Evolutionary conservation across 75 land plant species (phyloP), one percentile per base, ranked within the genome.

Genomic region (Pseudotsuga menziesii): DNA sequence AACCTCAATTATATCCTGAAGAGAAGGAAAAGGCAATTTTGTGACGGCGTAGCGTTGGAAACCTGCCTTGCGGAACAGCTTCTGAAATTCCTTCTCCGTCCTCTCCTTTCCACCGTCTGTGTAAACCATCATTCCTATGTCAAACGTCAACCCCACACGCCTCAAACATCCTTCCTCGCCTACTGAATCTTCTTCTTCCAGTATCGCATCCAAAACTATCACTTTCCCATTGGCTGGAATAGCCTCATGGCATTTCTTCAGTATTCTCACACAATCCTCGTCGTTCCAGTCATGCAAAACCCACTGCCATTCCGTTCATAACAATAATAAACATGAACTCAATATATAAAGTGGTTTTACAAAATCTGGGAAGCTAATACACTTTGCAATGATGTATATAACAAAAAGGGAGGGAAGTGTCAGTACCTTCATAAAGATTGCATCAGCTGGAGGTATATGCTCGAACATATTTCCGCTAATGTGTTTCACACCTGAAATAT

Each of bases 251-350:
- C 87, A 85, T 36, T 82, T 85, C 63, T 58, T 76, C 39, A 85
- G 64, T 15, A 85, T 78, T 56, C 75, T 82, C 5, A 78, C 12
- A 55, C 84, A 82, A 5, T 75, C 69, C 22, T 82, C 81, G 73
- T 82, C 85, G 14, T 58, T 48, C 87, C 87, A 85, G 61, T 82
- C 78, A 27, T 85, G 87, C 58, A 85, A 59, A 58, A 85, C 72
- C 74, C 74, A 71, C 84, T 85, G 66, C 44, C 2, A 29, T 14
- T 58, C 19, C n/a, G 32, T 29, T 29, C 32, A 29, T 29, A 29
- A 29, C 32, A 29, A 29, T 29, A 29, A 29, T 1, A 29, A 29
- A 29, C 32, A 29, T 29, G n/a, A n/a, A n/a, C 32, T 29, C 32
- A 29, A 0, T 29, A 29, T 29, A 29, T 29, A 29, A 29, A 29